A percentile compares a stretch with the other conserved stretches of the same genome.
Conservation (phyloP, 352 stramenopile species). For the Phytophthora chlamydospora region DNA sequence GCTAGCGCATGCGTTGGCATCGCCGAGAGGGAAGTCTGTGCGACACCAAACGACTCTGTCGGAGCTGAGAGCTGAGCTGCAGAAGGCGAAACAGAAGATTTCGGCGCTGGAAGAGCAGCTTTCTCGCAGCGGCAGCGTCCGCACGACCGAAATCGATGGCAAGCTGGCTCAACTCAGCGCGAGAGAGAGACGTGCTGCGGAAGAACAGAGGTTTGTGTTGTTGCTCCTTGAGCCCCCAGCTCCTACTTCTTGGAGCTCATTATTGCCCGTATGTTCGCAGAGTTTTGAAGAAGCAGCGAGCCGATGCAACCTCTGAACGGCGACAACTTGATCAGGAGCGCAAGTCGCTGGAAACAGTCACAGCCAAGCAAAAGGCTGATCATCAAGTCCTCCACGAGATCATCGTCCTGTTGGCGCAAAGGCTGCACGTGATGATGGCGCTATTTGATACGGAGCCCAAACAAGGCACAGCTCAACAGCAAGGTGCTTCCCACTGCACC, state of each 20-base stretch:
- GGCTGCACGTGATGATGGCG: constrained; percentile 51
- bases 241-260: neutral
- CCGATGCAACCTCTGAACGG: constrained; percentile 35
- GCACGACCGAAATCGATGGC: constrained; percentile 45
- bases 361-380: constrained; percentile 40
- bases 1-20: constrained; percentile 27
- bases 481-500: neutral
- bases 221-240: neutral
- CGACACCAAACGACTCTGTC: constrained; percentile 26
- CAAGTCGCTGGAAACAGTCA: constrained; percentile 13
- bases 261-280: constrained; percentile 16
- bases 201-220: constrained; percentile 58
- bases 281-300: constrained; percentile 52
- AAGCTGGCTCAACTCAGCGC: constrained; percentile 40
- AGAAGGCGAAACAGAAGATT: constrained; percentile 62
- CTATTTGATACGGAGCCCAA: constrained; percentile 45
- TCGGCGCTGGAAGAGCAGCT: constrained; percentile 50
- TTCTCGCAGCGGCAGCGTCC: constrained; percentile 25
- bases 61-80: constrained; percentile 51
- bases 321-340: constrained; percentile 33
- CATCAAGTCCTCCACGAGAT: constrained; percentile 53
- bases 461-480: neutral
- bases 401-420: constrained; percentile 49
- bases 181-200: constrained; percentile 39
- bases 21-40: constrained; percentile 20